phyloP scores from a whole-genome alignment of 2,329 filamentous ascomycete species.

The Chaetomium strumarium region DNA sequence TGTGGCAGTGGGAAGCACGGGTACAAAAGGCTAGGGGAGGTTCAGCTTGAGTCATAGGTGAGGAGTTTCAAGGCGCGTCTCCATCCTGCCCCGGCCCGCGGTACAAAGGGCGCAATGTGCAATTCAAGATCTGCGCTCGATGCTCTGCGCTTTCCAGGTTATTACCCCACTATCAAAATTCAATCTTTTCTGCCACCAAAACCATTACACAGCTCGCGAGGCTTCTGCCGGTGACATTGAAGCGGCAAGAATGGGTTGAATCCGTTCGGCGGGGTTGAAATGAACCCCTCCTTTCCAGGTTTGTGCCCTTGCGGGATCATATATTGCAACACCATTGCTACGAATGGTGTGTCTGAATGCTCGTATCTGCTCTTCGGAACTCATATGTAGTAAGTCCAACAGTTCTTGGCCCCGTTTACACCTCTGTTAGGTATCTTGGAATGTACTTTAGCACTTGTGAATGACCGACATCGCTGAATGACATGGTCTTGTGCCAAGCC shows the following conservation, averaged over 20 bases:
- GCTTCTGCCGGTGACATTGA: neutral
- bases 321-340: too few relatives aligned
- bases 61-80: slow-evolving; percentile 9
- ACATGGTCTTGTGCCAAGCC: too few relatives aligned
- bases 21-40: slow-evolving; percentile 3
- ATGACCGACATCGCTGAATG: too few relatives aligned
- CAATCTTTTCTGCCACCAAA: slow-evolving; percentile 1
- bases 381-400: too few relatives aligned
- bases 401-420: too few relatives aligned
- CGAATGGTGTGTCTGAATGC: too few relatives aligned
- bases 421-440: too few relatives aligned
- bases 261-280: slow-evolving; percentile 4
- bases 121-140: slow-evolving; percentile 5
- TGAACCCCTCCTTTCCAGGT: neutral
- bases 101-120: slow-evolving; percentile 12
- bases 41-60: slow-evolving; percentile 17
- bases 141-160: too few relatives aligned
- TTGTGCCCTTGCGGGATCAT: too few relatives aligned
- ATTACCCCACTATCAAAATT: slow-evolving; percentile 9
- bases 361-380: too few relatives aligned
- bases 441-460: too few relatives aligned
- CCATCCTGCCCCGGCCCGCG: slow-evolving; percentile 6
- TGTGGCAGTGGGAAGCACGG: slow-evolving; percentile 1
- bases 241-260: neutral
- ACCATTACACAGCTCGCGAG: neutral